These are phyloP conservation scores for Ilex aquifolium DNA, from an alignment of 257 asterid genomes.

Conservation along the genomic window DNA sequence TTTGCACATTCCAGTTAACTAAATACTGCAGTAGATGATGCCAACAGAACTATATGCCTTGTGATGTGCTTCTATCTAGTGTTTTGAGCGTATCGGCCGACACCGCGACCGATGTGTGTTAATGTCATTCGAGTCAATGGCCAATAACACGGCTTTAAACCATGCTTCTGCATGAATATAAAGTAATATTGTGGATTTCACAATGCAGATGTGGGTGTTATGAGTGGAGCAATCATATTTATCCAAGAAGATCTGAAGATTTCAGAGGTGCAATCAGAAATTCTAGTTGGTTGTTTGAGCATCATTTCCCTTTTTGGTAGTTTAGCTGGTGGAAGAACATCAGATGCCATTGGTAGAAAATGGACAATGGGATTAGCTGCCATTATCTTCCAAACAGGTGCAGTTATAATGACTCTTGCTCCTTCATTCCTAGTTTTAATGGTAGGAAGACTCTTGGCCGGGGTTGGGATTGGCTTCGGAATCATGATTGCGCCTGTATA, in stretches of 20 bases:
- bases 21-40: no score
- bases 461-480: constrained; percentile 83
- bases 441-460: constrained; percentile 75
- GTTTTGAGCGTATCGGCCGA: no score
- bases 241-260: constrained; percentile 72
- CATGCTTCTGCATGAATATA: no score
- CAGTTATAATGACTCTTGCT: constrained; percentile 69
- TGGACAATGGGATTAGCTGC: constrained; percentile 97
- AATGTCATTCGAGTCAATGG: no score
- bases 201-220: constrained; percentile 84
- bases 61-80: no score
- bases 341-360: constrained; percentile 82
- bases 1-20: no score
- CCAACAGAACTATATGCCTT: no score
- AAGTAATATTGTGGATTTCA: background rate
- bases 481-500: constrained; percentile 93
- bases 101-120: no score
- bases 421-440: constrained; percentile 62
- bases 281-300: constrained; percentile 74
- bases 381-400: constrained; percentile 70
- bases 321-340: constrained; percentile 75
- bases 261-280: constrained; percentile 76
- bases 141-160: no score
- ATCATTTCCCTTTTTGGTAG: constrained; percentile 79
- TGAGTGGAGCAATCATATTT: constrained; percentile 91